Evolutionary conservation across 441 rosid genomes (phyloP).

Genomic region (Euphorbia schlechtendalii): DNA sequence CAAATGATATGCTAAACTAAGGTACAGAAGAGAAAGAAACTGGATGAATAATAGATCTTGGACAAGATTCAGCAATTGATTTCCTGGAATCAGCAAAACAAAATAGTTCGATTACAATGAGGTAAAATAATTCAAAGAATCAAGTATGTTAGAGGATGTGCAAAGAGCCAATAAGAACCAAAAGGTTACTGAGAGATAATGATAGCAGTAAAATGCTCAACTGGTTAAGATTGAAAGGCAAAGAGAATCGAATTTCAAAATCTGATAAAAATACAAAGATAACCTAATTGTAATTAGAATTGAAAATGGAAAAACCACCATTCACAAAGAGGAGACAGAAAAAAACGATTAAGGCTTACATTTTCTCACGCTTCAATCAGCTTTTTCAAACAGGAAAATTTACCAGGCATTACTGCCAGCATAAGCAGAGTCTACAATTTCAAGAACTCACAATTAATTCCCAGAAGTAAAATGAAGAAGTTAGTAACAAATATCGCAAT

Average conservation of each 20-base stretch:
- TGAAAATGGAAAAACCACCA: constrained; percentile 8
- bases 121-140: no score
- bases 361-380: constrained; percentile 88
- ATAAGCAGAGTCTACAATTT: constrained; percentile 74
- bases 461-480: no score
- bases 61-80: no score
- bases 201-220: no score
- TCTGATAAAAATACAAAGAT: constrained; percentile 30
- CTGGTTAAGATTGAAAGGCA: constrained; percentile 54
- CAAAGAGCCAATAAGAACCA: no score
- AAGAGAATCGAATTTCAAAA: constrained; percentile 68
- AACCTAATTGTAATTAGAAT: constrained; percentile 1
- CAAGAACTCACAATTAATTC: constrained; percentile 16
- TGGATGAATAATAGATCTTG: no score
- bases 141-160: no score
- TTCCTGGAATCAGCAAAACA: no score
- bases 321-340: neutral
- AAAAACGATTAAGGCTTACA: constrained; percentile 34
- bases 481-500: no score
- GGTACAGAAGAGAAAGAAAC: no score
- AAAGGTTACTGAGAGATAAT: constrained; percentile 47
- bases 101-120: no score
- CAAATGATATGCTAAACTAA: no score
- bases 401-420: constrained; percentile 95
- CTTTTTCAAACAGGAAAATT: constrained; percentile 62